phyloP scores from a whole-genome alignment of 495 filamentous ascomycete species.

The Penicillium silybi region DNA sequence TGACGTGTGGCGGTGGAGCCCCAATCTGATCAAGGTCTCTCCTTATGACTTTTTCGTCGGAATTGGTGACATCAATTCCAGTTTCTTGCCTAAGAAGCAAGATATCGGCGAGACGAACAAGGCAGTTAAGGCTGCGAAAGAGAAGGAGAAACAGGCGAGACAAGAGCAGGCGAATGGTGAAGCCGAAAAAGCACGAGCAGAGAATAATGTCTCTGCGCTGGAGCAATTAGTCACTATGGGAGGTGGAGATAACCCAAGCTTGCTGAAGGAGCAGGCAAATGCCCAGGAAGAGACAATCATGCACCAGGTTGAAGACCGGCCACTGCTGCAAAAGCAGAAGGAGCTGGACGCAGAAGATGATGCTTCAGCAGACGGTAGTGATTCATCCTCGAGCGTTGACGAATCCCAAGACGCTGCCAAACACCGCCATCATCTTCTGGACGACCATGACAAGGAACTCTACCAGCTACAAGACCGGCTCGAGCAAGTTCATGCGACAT shows the following conservation, averaged over 20 bases:
- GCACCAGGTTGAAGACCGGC: conserved; percentile 83
- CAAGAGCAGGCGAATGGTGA: conserved; percentile 38
- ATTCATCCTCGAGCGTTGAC: conserved; percentile 36
- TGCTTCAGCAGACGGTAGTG: conserved; percentile 43
- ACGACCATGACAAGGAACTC: conserved; percentile 81
- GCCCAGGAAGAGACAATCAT: conserved; percentile 81
- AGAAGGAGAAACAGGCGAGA: conserved; percentile 17
- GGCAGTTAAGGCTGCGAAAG: conserved; percentile 12
- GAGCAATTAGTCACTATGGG: conserved; percentile 77
- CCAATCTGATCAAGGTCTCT: conserved; percentile 89
- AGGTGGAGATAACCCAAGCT: conserved; percentile 63
- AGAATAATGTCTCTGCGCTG: conserved; percentile 52
- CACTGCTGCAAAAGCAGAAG: conserved; percentile 83
- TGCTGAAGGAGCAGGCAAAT: conserved; percentile 69
- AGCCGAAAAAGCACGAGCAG: conserved; percentile 25
- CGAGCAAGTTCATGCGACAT: conserved; percentile 66
- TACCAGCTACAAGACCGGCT: conserved; percentile 68
- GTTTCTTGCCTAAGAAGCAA: conserved; percentile 85
- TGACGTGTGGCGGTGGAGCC: conserved; percentile 95
- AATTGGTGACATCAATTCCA: conserved; percentile 98
- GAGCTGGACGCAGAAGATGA: conserved; percentile 81
- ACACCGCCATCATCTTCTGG: conserved; percentile 72
- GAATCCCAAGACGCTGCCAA: conserved; percentile 41
- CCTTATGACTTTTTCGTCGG: conserved; percentile 98
- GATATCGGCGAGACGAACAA: conserved; percentile 50